These are phyloP conservation scores for Flaveria trinervia DNA, from an alignment of 129 eudicot genomes.

Conservation along the genomic window DNA sequence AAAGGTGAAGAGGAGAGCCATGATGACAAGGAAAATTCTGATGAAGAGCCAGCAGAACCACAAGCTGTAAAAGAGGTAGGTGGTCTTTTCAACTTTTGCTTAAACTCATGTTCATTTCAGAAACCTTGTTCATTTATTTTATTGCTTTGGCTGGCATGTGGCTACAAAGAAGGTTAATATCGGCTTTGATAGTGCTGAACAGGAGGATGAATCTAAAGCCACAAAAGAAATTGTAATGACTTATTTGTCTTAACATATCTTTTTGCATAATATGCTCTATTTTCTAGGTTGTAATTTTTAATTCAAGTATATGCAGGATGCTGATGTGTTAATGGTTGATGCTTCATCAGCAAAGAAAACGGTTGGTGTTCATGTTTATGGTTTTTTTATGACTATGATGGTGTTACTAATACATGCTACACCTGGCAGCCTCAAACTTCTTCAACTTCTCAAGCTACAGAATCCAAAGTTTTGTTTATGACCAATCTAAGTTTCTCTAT, in stretches of 20 bases:
- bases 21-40: constrained; percentile 38
- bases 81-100: not conserved
- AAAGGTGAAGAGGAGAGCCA: constrained; percentile 22
- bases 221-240: constrained; percentile 46
- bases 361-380: constrained; percentile 32
- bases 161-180: constrained; percentile 29
- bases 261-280: not conserved
- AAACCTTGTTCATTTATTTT: not conserved
- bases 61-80: not conserved
- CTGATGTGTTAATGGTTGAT: constrained; percentile 67
- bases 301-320: constrained; percentile 31
- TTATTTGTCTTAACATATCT: not conserved
- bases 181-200: constrained; percentile 42
- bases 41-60: constrained; percentile 29
- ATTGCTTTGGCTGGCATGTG: not conserved
- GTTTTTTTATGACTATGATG: not conserved
- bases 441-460: constrained; percentile 53
- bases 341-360: constrained; percentile 49
- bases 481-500: constrained; percentile 69
- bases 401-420: not conserved
- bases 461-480: constrained; percentile 77
- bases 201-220: constrained; percentile 52
- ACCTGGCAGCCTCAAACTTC: constrained; percentile 76
- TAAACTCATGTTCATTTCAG: not conserved
- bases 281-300: not conserved